Conservation (phyloP, 331 rosid genomes). For the Dryas integrifolia region DNA sequence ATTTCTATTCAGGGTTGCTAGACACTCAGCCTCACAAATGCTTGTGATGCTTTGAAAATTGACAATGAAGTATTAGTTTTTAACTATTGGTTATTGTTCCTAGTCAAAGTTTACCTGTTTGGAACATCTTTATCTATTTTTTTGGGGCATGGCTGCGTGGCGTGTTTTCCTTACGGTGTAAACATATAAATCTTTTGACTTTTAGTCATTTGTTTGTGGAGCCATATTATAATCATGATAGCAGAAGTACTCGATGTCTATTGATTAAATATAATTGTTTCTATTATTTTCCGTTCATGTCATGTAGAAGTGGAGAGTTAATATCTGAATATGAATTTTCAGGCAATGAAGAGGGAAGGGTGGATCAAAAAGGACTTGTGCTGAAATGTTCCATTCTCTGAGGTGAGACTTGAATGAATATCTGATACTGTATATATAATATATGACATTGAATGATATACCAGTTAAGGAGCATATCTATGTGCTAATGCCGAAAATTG, state of each 20-base stretch:
- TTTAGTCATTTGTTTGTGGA: no score
- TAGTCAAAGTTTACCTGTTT: no score
- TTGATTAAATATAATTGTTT: background rate
- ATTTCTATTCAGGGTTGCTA: no score
- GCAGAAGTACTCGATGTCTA: background rate
- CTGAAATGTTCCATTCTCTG: conserved; percentile 78
- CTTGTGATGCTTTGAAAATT: no score
- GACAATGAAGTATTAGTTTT: no score
- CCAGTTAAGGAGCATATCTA: conserved; percentile 24
- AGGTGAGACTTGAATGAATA: conserved; percentile 35
- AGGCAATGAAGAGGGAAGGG: conserved; percentile 93
- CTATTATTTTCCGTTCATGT: conserved; percentile 3
- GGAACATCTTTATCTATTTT: no score
- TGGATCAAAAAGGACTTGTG: conserved; percentile 87
- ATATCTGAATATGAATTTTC: conserved; percentile 25
- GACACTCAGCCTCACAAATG: no score
- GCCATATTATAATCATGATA: no score
- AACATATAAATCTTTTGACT: no score
- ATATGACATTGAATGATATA: conserved; percentile 34
- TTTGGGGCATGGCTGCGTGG: no score
- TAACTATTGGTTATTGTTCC: no score
- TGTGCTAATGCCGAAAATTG: conserved; percentile 44
- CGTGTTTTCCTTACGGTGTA: no score
- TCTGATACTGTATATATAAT: conserved; percentile 42
- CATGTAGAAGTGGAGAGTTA: conserved; percentile 11